Base-by-base conservation (phyloP, 164 flowering plant genomes). In the Vitis labrusca region DNA sequence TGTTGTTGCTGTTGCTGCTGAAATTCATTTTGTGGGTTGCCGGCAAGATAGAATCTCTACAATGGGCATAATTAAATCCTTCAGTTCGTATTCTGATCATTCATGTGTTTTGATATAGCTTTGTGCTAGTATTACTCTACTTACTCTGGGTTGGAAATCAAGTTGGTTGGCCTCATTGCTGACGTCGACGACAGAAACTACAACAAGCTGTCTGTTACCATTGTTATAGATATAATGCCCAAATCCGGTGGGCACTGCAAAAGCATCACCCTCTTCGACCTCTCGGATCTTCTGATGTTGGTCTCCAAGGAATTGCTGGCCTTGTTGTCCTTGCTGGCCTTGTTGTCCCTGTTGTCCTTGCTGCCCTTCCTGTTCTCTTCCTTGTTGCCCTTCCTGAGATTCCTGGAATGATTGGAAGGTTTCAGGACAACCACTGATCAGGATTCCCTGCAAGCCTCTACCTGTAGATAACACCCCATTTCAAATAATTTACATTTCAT, bases 341-440 rank as follows among this genome's bases (percentile, higher is more conserved):
- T 51, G n/a, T 9, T 60, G 49, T 1, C 44, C 52, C 8, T 14
- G 13, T 17, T 61, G 56, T 12, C 14, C 44, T 37, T 5, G 44
- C 7, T 37, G 56, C 12, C 14, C 44, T 37, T 37, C 6, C 7
- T 37, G 44, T 37, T 37, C 61, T 15, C 63, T 16, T 14, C 54
- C 64, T 9, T 30, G 55, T 50, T 57, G 54, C 49, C 59, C 12
- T 55, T 55, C 12, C 44, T 59, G 57, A 8, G 57, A 54, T 17
- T 10, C 13, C 8, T 54, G 10, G 4, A 65, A 48, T 52, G 80
- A 72, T 59, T 90, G 83, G 76, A 14, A 90, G 0, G 95, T 80
- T 66, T 89, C 89, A 0, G 93, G 82, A 63, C 95, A 90, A 11
- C 95, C 95, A 5, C 93, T 87, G n/a, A 82, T 17, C 13, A 66